These are phyloP conservation scores for Hericium alpestre DNA, from an alignment of 768 basidiomycete genomes.

Conservation along the genomic window DNA sequence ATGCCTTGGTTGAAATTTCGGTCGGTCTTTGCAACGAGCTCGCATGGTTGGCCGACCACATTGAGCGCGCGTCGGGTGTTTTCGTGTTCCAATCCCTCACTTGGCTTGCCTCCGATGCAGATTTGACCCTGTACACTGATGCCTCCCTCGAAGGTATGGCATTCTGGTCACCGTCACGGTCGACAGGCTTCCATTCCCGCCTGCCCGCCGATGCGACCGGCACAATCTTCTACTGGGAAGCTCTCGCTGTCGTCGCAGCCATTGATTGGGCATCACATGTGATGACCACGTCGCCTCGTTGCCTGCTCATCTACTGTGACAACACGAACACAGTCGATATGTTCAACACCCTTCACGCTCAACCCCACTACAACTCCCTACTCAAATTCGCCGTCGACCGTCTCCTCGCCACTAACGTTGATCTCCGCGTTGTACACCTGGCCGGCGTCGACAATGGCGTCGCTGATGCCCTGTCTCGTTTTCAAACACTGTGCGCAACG, in stretches of 20 bases:
- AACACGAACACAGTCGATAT: slow-evolving; percentile 18
- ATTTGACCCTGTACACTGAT: slow-evolving; percentile 13
- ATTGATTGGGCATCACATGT: not conserved
- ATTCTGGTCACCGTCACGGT: slow-evolving; percentile 10
- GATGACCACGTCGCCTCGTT: not conserved
- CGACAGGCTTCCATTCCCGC: not conserved
- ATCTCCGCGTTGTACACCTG: slow-evolving; percentile 17
- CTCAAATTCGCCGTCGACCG: slow-evolving; percentile 8
- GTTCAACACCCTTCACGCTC: slow-evolving; percentile 15
- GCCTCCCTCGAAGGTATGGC: slow-evolving; percentile 15
- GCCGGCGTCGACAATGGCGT: slow-evolving; percentile 15
- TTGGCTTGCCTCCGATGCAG: slow-evolving; percentile 6
- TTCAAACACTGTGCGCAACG: not conserved
- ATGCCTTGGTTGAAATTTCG: slow-evolving; percentile 20
- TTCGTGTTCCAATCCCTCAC: slow-evolving; percentile 6
- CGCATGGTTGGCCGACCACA: slow-evolving; percentile 22
- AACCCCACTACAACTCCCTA: slow-evolving; percentile 10
- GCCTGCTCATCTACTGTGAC: slow-evolving; percentile 16
- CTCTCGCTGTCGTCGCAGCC: slow-evolving; percentile 3
- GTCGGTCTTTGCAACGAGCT: slow-evolving; percentile 20
- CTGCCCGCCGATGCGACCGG: not conserved
- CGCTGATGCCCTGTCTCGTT: slow-evolving; percentile 17
- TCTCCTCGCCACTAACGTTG: slow-evolving; percentile 4
- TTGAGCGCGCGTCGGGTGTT: not conserved
- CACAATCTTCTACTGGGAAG: slow-evolving; percentile 9